phyloP scores from a whole-genome alignment of 305 asterid genomes.

The Salvia sclarea region DNA sequence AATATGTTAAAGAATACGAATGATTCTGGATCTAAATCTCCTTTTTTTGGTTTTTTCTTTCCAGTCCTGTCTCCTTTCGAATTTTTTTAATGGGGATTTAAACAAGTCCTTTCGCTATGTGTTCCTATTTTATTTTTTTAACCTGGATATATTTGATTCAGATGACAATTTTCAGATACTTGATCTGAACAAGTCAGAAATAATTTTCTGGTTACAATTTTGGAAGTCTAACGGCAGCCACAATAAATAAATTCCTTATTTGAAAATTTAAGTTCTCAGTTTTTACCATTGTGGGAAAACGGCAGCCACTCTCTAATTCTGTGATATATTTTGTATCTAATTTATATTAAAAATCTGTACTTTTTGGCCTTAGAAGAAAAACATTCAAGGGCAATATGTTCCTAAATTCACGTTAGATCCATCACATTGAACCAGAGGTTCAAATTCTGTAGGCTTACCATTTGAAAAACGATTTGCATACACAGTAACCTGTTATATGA shows the following conservation, averaged over 20 bases:
- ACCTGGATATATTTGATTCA: slow-evolving; percentile 10
- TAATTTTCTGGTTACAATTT: background rate
- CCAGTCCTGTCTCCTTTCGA: background rate
- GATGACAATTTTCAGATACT: slow-evolving; percentile 3
- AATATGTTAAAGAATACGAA: slow-evolving; percentile 3
- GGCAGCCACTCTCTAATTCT: background rate
- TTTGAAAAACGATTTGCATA: background rate
- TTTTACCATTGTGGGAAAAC: background rate
- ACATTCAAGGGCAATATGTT: background rate
- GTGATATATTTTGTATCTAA: no score
- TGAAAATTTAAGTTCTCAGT: background rate
- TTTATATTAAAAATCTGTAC: no score
- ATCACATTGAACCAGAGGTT: no score
- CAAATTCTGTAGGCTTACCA: no score
- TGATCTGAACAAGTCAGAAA: background rate
- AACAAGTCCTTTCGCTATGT: background rate
- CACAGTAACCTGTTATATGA: background rate
- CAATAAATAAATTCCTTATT: background rate
- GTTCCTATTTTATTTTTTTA: background rate
- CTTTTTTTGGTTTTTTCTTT: background rate
- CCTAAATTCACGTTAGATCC: no score
- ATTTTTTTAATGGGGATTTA: background rate
- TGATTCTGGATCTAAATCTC: background rate
- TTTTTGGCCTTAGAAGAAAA: background rate
- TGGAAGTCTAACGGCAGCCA: background rate